Evolutionary conservation across 2,329 filamentous ascomycete genomes (phyloP).

Genomic region (Aspergillus novofumigatus): DNA sequence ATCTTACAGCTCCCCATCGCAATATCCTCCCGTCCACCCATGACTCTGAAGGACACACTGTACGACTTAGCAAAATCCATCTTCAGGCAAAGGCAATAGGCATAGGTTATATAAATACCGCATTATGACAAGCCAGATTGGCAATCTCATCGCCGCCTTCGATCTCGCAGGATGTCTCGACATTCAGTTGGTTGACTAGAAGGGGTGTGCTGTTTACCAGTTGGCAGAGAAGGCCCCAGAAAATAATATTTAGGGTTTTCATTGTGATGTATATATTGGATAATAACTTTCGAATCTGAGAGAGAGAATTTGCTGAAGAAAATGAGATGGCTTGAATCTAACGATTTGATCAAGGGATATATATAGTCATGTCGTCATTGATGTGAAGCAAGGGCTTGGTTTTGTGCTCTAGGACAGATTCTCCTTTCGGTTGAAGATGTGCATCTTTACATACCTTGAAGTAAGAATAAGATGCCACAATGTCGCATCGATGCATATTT

Average conservation of each 20-base stretch:
- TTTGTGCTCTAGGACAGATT: no score
- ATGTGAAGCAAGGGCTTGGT: no score
- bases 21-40: constrained; percentile 15
- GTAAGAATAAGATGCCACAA: no score
- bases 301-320: background rate
- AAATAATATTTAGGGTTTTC: background rate
- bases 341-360: no score
- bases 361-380: no score
- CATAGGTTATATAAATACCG: background rate
- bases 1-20: constrained; percentile 12
- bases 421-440: no score
- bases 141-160: constrained; percentile 8
- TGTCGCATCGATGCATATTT: no score
- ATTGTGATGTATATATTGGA: background rate
- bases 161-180: constrained; percentile 9
- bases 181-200: background rate
- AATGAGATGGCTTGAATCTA: background rate
- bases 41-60: constrained; percentile 12
- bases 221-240: background rate
- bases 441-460: no score
- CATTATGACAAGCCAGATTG: constrained; percentile 9
- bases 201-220: background rate
- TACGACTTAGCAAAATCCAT: background rate
- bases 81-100: no score
- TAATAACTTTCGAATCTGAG: no score